Percentiles rank a stretch among this genome's conserved stretches.
phyloP scores from a whole-genome alignment of 108 stramenopile species.

The Parmales sp. region DNA sequence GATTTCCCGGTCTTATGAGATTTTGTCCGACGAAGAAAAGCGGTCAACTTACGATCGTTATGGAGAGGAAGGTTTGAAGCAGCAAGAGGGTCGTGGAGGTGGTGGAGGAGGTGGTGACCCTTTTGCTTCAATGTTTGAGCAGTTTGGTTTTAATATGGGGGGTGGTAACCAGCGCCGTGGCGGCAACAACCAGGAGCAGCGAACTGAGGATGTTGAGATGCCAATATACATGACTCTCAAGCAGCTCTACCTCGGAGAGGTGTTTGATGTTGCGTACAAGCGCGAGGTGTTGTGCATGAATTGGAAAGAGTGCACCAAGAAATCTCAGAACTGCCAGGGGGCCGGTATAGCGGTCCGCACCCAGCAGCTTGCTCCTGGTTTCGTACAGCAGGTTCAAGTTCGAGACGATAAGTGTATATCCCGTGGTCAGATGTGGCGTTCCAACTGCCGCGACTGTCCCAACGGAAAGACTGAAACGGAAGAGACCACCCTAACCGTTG shows the following conservation, averaged over 20 bases:
- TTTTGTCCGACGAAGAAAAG: conserved; percentile 87
- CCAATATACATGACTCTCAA: conserved; percentile 80
- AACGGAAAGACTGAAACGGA: conserved; percentile 81
- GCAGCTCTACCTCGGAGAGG: conserved; percentile 81
- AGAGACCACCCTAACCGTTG: conserved; percentile 83
- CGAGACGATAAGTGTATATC: conserved; percentile 83
- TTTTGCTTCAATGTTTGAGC: not conserved
- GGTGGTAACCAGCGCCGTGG: conserved; percentile 62
- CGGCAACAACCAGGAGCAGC: conserved; percentile 56
- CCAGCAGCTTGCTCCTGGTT: conserved; percentile 94
- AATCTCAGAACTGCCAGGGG: conserved; percentile 76
- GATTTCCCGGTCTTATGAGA: conserved; percentile 92
- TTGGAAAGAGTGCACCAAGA: conserved; percentile 79
- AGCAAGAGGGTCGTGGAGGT: conserved; percentile 65
- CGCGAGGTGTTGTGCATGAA: conserved; percentile 82
- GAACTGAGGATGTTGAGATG: conserved; percentile 82
- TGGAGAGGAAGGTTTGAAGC: conserved; percentile 92
- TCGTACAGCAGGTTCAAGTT: conserved; percentile 92
- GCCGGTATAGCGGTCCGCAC: conserved; percentile 69
- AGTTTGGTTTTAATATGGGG: conserved; percentile 63
- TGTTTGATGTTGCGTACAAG: conserved; percentile 78
- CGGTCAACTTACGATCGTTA: conserved; percentile 84
- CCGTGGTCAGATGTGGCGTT: conserved; percentile 82
- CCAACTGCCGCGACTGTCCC: conserved; percentile 73
- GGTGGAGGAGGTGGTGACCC: conserved; percentile 42